Conservation (phyloP, 2,329 filamentous ascomycete species). For the Pseudopyricularia cyperi region DNA sequence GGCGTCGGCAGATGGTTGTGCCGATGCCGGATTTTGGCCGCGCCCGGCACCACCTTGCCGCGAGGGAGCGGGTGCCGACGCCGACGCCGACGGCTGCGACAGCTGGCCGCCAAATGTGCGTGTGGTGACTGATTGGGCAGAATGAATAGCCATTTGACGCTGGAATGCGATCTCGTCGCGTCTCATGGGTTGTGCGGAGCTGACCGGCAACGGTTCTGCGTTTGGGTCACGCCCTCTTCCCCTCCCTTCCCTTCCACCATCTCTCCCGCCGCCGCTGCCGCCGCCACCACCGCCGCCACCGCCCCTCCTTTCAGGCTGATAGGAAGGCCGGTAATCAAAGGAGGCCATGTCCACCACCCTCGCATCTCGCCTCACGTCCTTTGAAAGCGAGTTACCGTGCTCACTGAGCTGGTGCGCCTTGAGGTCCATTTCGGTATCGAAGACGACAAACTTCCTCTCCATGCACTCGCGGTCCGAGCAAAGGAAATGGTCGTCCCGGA, state of each 20-base stretch:
- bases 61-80: not conserved
- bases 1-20: constrained; percentile 15
- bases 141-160: constrained; percentile 82
- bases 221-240: constrained; percentile 76
- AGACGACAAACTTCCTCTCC: constrained; percentile 97
- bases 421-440: constrained; percentile 85
- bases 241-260: constrained; percentile 26
- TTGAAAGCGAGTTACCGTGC: constrained; percentile 69
- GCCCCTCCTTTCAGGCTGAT: constrained; percentile 46
- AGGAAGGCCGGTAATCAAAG: constrained; percentile 68
- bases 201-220: constrained; percentile 61
- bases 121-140: constrained; percentile 64
- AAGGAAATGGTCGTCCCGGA: constrained; percentile 73
- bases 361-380: constrained; percentile 72
- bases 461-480: constrained; percentile 78
- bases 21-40: not conserved
- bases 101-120: constrained; percentile 79
- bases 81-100: constrained; percentile 33
- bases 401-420: constrained; percentile 83
- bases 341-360: constrained; percentile 74
- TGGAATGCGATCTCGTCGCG: constrained; percentile 87
- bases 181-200: constrained; percentile 66
- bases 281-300: constrained; percentile 30
- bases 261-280: constrained; percentile 18
- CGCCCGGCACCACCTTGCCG: not conserved